phyloP scores from a whole-genome alignment of 2,329 filamentous ascomycete species.

The Sarocladiaceae sp. region DNA sequence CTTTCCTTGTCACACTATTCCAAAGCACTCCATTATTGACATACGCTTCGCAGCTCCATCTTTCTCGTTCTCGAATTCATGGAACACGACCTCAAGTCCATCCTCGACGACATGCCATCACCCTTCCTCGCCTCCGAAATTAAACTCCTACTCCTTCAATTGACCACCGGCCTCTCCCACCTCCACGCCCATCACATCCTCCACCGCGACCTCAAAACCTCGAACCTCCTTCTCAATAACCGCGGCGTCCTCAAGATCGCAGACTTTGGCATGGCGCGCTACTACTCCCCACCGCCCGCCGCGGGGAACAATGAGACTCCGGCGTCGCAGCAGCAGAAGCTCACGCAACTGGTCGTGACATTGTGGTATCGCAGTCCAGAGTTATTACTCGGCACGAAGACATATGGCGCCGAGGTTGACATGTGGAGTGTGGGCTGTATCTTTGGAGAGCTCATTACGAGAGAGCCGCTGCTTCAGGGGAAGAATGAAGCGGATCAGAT shows the following conservation, averaged over 20 bases:
- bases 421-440: slow-evolving; percentile 98
- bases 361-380: slow-evolving; percentile 96
- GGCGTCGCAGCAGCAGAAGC: slow-evolving; percentile 34
- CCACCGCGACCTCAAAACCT: slow-evolving; percentile 90
- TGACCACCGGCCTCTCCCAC: slow-evolving; percentile 75
- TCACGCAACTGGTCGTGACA: slow-evolving; percentile 92
- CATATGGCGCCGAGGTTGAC: slow-evolving; percentile 75
- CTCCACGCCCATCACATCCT: slow-evolving; percentile 89
- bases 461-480: slow-evolving; percentile 79
- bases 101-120: slow-evolving; percentile 91
- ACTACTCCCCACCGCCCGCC: slow-evolving; percentile 69
- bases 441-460: slow-evolving; percentile 83
- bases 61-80: slow-evolving; percentile 96
- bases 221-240: slow-evolving; percentile 92
- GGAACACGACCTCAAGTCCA: slow-evolving; percentile 91
- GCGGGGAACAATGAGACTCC: not conserved
- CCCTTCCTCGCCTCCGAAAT: slow-evolving; percentile 90
- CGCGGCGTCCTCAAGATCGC: slow-evolving; percentile 92
- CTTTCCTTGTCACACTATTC: not conserved
- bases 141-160: slow-evolving; percentile 83
- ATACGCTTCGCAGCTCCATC: slow-evolving; percentile 52
- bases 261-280: slow-evolving; percentile 96
- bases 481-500: slow-evolving; percentile 92
- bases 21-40: slow-evolving; percentile 14
- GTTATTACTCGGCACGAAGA: slow-evolving; percentile 73